Conservation (phyloP, 75 land plant genomes). For the Sequoiadendron giganteum region DNA sequence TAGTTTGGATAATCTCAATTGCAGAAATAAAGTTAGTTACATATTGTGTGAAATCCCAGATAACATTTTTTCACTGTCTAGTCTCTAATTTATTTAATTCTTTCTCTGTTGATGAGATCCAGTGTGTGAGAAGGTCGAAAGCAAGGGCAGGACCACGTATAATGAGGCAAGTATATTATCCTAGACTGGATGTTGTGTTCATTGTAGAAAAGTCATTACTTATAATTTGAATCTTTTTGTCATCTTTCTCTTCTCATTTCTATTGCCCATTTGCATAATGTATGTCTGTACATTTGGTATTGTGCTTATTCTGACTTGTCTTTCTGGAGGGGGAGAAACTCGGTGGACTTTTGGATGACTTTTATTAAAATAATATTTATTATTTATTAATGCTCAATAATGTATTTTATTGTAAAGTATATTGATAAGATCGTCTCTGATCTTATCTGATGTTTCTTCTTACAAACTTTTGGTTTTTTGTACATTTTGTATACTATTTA, state of each 20-base stretch:
- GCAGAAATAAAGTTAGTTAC: slow-evolving; percentile 13
- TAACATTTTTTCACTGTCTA: background rate
- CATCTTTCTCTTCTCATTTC: background rate
- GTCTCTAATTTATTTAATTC: background rate
- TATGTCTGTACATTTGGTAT: background rate
- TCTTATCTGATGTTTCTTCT: no score
- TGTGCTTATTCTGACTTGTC: background rate
- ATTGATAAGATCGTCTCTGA: no score
- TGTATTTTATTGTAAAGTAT: no score
- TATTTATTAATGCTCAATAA: no score
- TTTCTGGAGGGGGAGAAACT: background rate
- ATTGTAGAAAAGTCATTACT: background rate
- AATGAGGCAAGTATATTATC: slow-evolving; percentile 62
- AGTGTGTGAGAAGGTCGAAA: slow-evolving; percentile 90
- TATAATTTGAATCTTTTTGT: background rate
- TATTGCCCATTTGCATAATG: background rate
- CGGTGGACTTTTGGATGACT: background rate
- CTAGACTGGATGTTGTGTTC: background rate
- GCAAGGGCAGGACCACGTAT: slow-evolving; percentile 84
- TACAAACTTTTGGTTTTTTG: no score
- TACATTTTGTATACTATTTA: no score
- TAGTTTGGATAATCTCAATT: background rate
- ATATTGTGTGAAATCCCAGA: background rate
- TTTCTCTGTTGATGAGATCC: slow-evolving; percentile 7
- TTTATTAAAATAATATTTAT: no score